Conservation (phyloP, 352 stramenopile species). For the Globisporangium camurandrum region DNA sequence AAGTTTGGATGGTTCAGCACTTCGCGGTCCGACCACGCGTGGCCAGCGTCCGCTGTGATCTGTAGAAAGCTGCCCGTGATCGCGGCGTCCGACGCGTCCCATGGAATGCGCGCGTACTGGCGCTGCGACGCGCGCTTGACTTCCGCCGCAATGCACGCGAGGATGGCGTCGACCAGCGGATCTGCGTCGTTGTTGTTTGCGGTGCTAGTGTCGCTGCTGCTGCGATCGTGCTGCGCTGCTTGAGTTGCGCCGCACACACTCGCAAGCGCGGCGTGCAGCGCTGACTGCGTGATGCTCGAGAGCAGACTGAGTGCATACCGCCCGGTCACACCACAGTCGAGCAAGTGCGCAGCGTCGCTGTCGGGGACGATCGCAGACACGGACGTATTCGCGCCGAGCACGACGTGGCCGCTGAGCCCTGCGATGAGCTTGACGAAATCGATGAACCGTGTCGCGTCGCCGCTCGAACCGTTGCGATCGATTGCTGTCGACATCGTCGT, state of each 20-base stretch:
- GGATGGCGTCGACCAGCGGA: slow-evolving; percentile 41
- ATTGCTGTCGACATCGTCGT: slow-evolving; percentile 4
- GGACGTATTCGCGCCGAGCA: slow-evolving; percentile 20
- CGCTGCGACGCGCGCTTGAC: slow-evolving; percentile 63
- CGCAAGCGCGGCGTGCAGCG: slow-evolving; percentile 28
- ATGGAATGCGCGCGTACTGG: slow-evolving; percentile 76
- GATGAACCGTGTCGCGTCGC: slow-evolving; percentile 47
- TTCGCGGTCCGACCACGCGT: slow-evolving; percentile 78
- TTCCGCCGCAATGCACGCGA: slow-evolving; percentile 53
- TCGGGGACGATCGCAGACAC: slow-evolving; percentile 24
- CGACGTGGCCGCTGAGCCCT: slow-evolving; percentile 46
- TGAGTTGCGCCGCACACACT: slow-evolving; percentile 9
- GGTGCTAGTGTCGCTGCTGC: slow-evolving; percentile 8
- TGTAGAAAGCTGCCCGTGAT: slow-evolving; percentile 71
- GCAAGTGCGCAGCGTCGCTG: slow-evolving; percentile 34
- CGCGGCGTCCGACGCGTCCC: slow-evolving; percentile 62
- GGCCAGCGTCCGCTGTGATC: slow-evolving; percentile 51
- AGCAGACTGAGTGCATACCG: slow-evolving; percentile 47
- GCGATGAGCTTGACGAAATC: slow-evolving; percentile 83
- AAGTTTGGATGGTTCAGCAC: slow-evolving; percentile 80
- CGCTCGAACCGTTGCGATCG: too few species aligned
- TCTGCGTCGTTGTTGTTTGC: slow-evolving; percentile 9
- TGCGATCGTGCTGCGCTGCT: too few species aligned
- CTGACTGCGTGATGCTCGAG: slow-evolving; percentile 37
- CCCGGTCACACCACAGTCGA: slow-evolving; percentile 50